Evolutionary conservation across 441 rosid genomes (phyloP).

Genomic region (Jatropha podagrica): DNA sequence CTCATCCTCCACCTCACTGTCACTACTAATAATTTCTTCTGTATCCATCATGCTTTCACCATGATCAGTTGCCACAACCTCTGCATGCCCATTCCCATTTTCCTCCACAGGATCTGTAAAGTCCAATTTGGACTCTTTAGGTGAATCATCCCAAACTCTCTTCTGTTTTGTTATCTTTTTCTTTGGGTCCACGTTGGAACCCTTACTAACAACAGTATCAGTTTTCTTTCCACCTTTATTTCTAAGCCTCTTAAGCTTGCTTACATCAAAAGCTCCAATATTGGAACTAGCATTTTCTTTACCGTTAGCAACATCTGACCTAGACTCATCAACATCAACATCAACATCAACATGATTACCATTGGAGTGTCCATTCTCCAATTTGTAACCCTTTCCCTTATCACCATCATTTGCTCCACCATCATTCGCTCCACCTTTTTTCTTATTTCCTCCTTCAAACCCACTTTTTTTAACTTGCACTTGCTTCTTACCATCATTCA

Average conservation of each 20-base stretch:
- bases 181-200: slow-evolving; percentile 70
- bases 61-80: slow-evolving; percentile 71
- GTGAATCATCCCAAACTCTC: slow-evolving; percentile 93
- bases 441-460: slow-evolving; percentile 60
- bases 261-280: slow-evolving; percentile 79
- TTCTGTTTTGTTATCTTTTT: slow-evolving; percentile 78
- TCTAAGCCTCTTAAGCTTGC: slow-evolving; percentile 81
- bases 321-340: slow-evolving; percentile 43
- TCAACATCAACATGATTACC: slow-evolving; percentile 39
- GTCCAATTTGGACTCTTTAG: slow-evolving; percentile 69
- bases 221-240: slow-evolving; percentile 82
- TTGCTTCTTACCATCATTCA: slow-evolving; percentile 55
- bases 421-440: slow-evolving; percentile 43
- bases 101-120: slow-evolving; percentile 66
- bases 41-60: slow-evolving; percentile 99
- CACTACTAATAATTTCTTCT: slow-evolving; percentile 89
- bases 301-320: slow-evolving; percentile 54
- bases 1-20: slow-evolving; percentile 70
- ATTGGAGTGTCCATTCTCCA: slow-evolving; percentile 69
- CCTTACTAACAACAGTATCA: slow-evolving; percentile 65
- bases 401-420: slow-evolving; percentile 44
- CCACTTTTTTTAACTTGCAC: slow-evolving; percentile 60
- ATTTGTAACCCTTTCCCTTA: slow-evolving; percentile 37
- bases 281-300: slow-evolving; percentile 78
- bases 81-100: slow-evolving; percentile 51